Base-by-base conservation (phyloP, 495 filamentous ascomycete species). In the Letharia lupina region DNA sequence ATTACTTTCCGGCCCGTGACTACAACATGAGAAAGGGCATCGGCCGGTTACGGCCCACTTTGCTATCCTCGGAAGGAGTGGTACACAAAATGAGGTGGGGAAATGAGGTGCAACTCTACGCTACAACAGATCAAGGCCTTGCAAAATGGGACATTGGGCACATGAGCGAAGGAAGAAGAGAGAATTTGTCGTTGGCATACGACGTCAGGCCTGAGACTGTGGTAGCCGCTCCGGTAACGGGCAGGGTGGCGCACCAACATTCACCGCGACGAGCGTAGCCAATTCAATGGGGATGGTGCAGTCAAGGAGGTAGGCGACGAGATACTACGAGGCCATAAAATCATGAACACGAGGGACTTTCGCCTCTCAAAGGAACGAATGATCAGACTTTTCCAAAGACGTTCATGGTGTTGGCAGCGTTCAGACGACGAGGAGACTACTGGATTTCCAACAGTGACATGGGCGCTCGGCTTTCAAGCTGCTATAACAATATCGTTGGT, bases 91-190 rank as follows among this genome's bases (percentile, higher is more conserved):
- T 70, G 80, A 74, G 15, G 74, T 83, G 45, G 31, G 69, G 76
- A 4, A 69, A 73, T 3, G 80, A 82, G 63, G 65, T 78, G 62
- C 74, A 77, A 42, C 66, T 82, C n/a, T 65, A 78, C 66, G 79
- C 73, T 12, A 70, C 80, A 15, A 82, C 81, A 20, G 80, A 82
- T 69, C 76, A 72, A 50, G 81, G 81, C 16, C 59, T 82, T 41
- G 75, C 79, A 70, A 61, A 72, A 16, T 75, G 78, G 74, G 67
- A 77, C 70, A 64, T 81, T 20, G 66, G 73, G 20, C 57, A 39
- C 48, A 47, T 45, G 56, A 64, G 59, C 39, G 47, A 65, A 16
- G 70, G 66, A 11, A 59, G 58, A 44, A 54, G 60, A 40, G 65
- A 72, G 33, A 35, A 44, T 16, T 60, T 70, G 15, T 64, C 62